Evolutionary conservation across 306 rosid species (phyloP).

Genomic region (Pterocarpus santalinus): DNA sequence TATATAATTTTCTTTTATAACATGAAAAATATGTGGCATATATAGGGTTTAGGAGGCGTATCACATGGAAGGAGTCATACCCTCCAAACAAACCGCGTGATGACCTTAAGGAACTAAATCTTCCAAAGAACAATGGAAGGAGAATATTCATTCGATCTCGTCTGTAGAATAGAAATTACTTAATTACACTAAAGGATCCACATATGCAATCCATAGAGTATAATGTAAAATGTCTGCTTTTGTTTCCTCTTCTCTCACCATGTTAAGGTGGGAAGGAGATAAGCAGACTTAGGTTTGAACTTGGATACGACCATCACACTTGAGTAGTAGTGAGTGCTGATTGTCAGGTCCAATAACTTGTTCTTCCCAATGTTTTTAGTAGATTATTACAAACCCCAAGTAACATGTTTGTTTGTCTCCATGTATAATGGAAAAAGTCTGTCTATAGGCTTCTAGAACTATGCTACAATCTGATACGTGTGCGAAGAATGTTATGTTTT

Average conservation of each 20-base stretch:
- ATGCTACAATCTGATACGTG: too few species aligned
- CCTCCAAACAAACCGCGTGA: conserved; percentile 17
- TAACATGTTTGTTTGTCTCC: not conserved
- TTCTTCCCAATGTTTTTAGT: too few species aligned
- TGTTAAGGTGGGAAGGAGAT: not conserved
- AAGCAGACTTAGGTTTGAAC: conserved; percentile 5
- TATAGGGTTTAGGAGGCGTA: too few species aligned
- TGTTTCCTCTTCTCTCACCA: not conserved
- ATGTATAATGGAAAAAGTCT: too few species aligned
- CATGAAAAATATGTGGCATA: too few species aligned
- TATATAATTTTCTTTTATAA: too few species aligned
- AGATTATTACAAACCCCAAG: not conserved
- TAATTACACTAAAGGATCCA: not conserved
- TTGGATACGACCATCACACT: not conserved
- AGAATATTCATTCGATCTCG: conserved; percentile 79
- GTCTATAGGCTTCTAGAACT: too few species aligned
- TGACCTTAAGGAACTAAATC: conserved; percentile 51
- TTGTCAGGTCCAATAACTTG: not conserved
- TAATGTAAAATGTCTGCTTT: conserved; percentile 22
- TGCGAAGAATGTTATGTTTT: too few species aligned
- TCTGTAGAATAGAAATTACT: conserved; percentile 50
- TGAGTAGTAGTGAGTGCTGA: conserved; percentile 16
- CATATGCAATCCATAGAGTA: conserved; percentile 10
- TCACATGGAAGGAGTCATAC: too few species aligned
- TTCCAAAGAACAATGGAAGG: conserved; percentile 54